Base-by-base conservation (phyloP, 352 stramenopile species). In the Blastocystis sp. region DNA sequence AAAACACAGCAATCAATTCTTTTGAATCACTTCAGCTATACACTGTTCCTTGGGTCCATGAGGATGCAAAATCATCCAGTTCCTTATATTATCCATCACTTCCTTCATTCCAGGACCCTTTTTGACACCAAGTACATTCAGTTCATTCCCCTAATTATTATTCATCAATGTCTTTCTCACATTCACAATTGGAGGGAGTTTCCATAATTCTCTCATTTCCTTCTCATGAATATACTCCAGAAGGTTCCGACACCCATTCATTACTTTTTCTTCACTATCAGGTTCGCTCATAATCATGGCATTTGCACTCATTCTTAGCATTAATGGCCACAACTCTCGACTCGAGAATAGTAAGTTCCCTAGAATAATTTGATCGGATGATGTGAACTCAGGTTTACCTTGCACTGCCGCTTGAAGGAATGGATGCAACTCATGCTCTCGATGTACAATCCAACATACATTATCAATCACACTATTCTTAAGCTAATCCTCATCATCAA, bases 11-110 rank as follows among this genome's bases (percentile, higher is more conserved):
- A 30, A 81, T 40, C 33, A n/a, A n/a, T 30, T 27, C 22, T n/a
- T 37, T 19, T 30, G 51, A 60, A 62, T 60, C 35, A 81, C 40
- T 51, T 60, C 37, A 6, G 37, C 19, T 17, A 81, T 64, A 40
- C 70, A 81, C n/a, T 60, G 11, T 42, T 81, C 70, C 70, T 81
- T 81, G 0, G 70, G 51, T 60, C 70, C 70, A 37, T 81, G 70
- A 27, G 70, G 70, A 81, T 81, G 40, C 15, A 81, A 27, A 81
- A 81, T 81, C 70, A 81, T 81, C 70, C 70, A 81, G 7, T 81
- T 81, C 44, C 70, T 51, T 48, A 81, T 60, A n/a, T 60, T 51
- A 9, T 81, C 70, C 70, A 81, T 81, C 37, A 62, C 37, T 6
- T 40, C 53, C 42, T 81, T 81, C 70, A 81, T 81, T 60, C 44